Base-by-base conservation (phyloP, 2,329 filamentous ascomycete genomes). In the Fusarium xyrophilum region DNA sequence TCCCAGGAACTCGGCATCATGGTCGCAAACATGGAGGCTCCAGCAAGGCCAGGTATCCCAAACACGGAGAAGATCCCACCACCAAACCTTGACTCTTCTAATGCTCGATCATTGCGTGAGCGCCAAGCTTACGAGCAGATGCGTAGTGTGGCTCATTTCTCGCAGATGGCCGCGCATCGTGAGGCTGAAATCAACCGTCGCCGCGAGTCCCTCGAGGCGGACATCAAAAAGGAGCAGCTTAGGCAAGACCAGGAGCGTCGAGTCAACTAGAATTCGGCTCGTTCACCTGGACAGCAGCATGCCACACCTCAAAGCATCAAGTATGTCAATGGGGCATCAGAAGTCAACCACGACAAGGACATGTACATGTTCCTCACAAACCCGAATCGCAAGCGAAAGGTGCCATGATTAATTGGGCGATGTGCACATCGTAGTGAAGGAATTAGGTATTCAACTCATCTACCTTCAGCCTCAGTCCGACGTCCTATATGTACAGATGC, bases 401-500 rank as follows among this genome's bases (percentile, higher is more conserved):
- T 50, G 6, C 46, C 27, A 25, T 69, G 23, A n/a, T 25, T 54
- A 27, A 62, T 65, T 36, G 23, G 15, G 23, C 48, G 50, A 68
- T 47, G 60, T 65, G 63, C 68, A 68, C 71, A 47, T 66, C 52
- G 43, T 47, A 60, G 61, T 68, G 60, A 65, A 70, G 70, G 62
- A 64, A 68, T 63, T 60, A 68, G 64, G 67, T 71, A 68, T 69
- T 75, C 68, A 73, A 68, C 70, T 74, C 74, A 76, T 77, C 71
- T 74, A 74, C 72, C 73, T 71, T 72, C 60, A 68, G 62, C 68
- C 75, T 67, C 69, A 70, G 64, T 66, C 71, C 60, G 58, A 74
- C 74, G 69, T 78, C 73, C 69, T 79, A 79, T 80, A 80, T 81
- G 74, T 80, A 80, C 79, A 81, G 75, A 68, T 74, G 75, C 72